Conservation (phyloP, 2,329 filamentous ascomycete genomes). For the Didymella lethalis region DNA sequence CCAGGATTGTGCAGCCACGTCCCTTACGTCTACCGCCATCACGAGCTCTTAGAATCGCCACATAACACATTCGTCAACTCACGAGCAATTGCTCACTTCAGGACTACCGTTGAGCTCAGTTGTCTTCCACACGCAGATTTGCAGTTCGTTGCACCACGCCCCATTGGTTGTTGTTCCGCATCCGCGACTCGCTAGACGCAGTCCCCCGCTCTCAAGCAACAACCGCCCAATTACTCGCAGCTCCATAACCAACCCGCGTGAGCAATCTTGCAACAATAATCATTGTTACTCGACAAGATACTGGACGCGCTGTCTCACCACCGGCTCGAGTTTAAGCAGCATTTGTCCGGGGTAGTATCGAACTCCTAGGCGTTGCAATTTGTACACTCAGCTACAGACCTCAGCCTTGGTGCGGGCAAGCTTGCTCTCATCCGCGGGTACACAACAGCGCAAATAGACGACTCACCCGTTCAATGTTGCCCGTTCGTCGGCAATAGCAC, state of each 20-base stretch:
- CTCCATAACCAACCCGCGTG: slow-evolving; percentile 37
- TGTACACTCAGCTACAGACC: slow-evolving; percentile 12
- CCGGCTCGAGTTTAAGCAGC: slow-evolving; percentile 7
- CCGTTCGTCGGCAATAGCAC: slow-evolving; percentile 28
- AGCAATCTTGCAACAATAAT: slow-evolving; percentile 31
- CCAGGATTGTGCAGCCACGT: slow-evolving; percentile 33
- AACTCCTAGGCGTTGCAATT: slow-evolving; percentile 14
- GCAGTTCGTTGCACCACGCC: slow-evolving; percentile 36
- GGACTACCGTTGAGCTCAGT: slow-evolving; percentile 27
- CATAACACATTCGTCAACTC: slow-evolving; percentile 15
- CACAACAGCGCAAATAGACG: slow-evolving; percentile 9
- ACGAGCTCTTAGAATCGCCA: slow-evolving; percentile 27
- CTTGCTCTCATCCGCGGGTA: slow-evolving; percentile 8
- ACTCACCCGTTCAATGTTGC: slow-evolving; percentile 39
- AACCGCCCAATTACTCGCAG: slow-evolving; percentile 43
- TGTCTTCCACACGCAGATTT: slow-evolving; percentile 36
- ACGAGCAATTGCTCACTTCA: slow-evolving; percentile 24
- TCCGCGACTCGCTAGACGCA: slow-evolving; percentile 47
- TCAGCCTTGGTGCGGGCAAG: slow-evolving; percentile 9
- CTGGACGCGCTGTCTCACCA: slow-evolving; percentile 22
- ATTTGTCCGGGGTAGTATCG: slow-evolving; percentile 4
- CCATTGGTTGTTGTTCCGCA: slow-evolving; percentile 41
- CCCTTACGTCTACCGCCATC: slow-evolving; percentile 29
- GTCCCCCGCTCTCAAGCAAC: slow-evolving; percentile 46
- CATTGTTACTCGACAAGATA: slow-evolving; percentile 18